Base-by-base conservation (phyloP, 352 stramenopile species). In the Pythium phragmiticola region DNA sequence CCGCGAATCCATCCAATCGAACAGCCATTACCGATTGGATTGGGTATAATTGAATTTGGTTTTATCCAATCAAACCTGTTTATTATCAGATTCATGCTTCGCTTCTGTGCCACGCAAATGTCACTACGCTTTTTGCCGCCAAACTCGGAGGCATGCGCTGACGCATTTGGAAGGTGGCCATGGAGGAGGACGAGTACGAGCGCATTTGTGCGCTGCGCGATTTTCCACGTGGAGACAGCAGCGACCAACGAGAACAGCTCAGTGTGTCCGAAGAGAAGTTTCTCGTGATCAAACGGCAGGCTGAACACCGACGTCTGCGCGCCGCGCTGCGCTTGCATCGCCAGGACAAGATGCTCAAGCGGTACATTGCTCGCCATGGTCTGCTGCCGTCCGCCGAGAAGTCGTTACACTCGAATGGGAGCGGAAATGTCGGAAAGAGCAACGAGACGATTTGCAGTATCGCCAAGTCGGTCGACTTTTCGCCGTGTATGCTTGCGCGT, bases 401-500 rank as follows among this genome's bases (percentile, higher is more conserved):
- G 21, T 8, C 46, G 2, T 19, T 7, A n/a, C 33, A 26, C 6
- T 26, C 13, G 11, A 39, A 43, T 39, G 21, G 19, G 7, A 4
- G 2, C 7, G 23, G 4, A 41, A 56, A 65, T 0, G 8, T 3
- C 14, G 77, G 76, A 34, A 66, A 17, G 7, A 3, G 36, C 33
- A 60, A 63, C 0, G 78, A 82, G 43, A 70, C 63, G 14, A 69
- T 91, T 37, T 70, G 47, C 19, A 36, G 49, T 7, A 80, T 88
- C 43, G 80, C 82, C 16, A 66, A 19, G 61, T 75, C 72, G 6
- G 72, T 86, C 19, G 58, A 67, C 39, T 87, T 89, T 53, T 84
- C 84, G 13, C 80, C 82, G 16, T 93, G 81, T 55, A 87, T 91
- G 77, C 61, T 93, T 48, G 82, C 74, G 21, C 78, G 84, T 0